Percentiles rank a stretch among this genome's conserved stretches.
Conservation (phyloP, 306 rosid species). For the Sicyos baderoa region DNA sequence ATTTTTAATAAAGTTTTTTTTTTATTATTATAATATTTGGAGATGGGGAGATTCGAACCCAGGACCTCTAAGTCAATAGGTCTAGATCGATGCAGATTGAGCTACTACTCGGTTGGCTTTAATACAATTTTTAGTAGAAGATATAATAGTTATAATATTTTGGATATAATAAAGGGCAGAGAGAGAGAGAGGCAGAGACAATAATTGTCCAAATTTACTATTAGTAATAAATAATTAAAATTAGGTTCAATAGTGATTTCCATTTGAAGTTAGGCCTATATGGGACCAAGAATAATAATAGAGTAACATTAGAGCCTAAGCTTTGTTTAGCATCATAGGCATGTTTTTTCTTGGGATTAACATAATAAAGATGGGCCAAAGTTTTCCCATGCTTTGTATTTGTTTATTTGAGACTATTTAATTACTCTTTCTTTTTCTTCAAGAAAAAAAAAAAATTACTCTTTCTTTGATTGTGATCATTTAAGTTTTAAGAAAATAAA, state of each 20-base stretch:
- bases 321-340: background rate
- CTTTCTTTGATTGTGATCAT: background rate
- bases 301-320: background rate
- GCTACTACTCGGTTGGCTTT: too few relatives aligned
- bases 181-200: background rate
- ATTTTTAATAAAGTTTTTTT: too few relatives aligned
- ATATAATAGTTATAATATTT: background rate
- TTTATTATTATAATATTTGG: too few relatives aligned
- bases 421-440: background rate
- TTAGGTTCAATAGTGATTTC: background rate
- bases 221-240: background rate
- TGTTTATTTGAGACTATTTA: background rate
- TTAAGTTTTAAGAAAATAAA: background rate
- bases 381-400: background rate
- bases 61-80: too few relatives aligned
- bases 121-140: too few relatives aligned
- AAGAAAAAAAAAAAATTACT: too few relatives aligned
- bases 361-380: background rate
- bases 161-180: background rate
- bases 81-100: too few relatives aligned
- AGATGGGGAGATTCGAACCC: too few relatives aligned
- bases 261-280: conserved; percentile 1
- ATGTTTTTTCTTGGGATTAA: background rate
- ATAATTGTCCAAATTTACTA: background rate
- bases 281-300: background rate